phyloP scores from a whole-genome alignment of 306 rosid genomes.

The Lathyrus sativus region DNA sequence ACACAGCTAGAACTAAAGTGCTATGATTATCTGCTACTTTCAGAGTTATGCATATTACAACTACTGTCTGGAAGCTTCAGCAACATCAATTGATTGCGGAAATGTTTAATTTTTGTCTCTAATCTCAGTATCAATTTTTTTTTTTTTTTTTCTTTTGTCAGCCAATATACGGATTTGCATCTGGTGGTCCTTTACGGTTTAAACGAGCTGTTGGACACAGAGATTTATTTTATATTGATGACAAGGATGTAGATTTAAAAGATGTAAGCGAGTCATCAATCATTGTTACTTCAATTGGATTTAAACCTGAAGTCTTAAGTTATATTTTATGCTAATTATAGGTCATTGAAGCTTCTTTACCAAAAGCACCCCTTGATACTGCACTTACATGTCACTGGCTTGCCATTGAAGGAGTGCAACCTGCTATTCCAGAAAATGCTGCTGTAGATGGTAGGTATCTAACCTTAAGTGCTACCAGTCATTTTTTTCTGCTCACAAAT shows the following conservation, averaged over 20 bases:
- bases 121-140: constrained; percentile 8
- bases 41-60: constrained; percentile 30
- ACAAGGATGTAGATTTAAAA: constrained; percentile 90
- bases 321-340: constrained; percentile 34
- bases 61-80: constrained; percentile 7
- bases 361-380: constrained; percentile 77
- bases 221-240: constrained; percentile 83
- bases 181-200: constrained; percentile 79
- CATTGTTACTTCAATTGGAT: constrained; percentile 32
- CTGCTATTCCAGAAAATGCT: constrained; percentile 86
- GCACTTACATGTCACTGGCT: constrained; percentile 79
- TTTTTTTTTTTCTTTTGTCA: constrained; percentile 38
- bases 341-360: constrained; percentile 83
- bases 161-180: constrained; percentile 90
- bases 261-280: constrained; percentile 57
- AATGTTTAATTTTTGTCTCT: constrained; percentile 30
- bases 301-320: constrained; percentile 25
- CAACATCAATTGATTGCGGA: background rate
- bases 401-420: constrained; percentile 94
- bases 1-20: background rate
- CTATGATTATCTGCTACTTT: constrained; percentile 5
- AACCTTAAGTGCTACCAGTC: constrained; percentile 13
- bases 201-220: constrained; percentile 87
- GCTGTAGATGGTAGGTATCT: constrained; percentile 60
- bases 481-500: background rate